These are phyloP conservation scores for Hypoxylon sp. DNA, from an alignment of 2,329 filamentous ascomycete genomes.

Conservation along the genomic window DNA sequence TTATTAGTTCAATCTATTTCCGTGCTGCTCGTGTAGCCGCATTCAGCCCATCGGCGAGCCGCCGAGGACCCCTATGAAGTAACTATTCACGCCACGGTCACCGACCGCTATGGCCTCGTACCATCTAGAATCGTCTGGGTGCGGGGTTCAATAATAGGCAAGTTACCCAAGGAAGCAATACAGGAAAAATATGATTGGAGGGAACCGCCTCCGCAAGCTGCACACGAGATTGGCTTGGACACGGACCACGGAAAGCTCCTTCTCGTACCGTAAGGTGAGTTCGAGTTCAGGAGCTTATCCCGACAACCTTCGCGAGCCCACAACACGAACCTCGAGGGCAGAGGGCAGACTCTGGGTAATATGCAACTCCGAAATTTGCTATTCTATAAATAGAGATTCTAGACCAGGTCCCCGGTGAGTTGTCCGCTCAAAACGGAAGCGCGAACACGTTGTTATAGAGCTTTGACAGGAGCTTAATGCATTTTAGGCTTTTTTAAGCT, in stretches of 20 bases:
- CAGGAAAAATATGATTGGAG: conserved; percentile 2
- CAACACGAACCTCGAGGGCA: background rate
- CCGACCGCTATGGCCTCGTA: conserved; percentile 8
- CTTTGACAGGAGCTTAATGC: conserved; percentile 15
- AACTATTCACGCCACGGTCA: conserved; percentile 6
- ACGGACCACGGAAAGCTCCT: conserved; percentile 18
- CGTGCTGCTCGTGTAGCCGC: background rate
- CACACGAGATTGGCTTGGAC: conserved; percentile 16
- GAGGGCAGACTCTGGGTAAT: conserved; percentile 3
- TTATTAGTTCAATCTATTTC: conserved; percentile 9
- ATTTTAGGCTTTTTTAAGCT: conserved; percentile 36
- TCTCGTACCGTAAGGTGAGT: conserved; percentile 2
- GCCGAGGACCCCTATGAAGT: conserved; percentile 5
- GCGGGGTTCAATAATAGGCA: background rate
- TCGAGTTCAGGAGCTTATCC: conserved; percentile 18
- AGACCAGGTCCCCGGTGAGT: conserved; percentile 14
- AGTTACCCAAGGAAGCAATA: conserved; percentile 26
- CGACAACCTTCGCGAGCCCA: conserved; percentile 1
- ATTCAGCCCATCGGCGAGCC: background rate
- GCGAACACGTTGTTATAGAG: conserved; percentile 15
- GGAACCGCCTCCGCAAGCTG: conserved; percentile 12
- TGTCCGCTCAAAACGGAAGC: conserved; percentile 18
- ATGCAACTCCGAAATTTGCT: conserved; percentile 17
- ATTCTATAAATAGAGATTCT: conserved; percentile 38
- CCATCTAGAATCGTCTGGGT: conserved; percentile 26